Conservation (phyloP, 768 basidiomycete genomes). For the Serpula lacrymans region DNA sequence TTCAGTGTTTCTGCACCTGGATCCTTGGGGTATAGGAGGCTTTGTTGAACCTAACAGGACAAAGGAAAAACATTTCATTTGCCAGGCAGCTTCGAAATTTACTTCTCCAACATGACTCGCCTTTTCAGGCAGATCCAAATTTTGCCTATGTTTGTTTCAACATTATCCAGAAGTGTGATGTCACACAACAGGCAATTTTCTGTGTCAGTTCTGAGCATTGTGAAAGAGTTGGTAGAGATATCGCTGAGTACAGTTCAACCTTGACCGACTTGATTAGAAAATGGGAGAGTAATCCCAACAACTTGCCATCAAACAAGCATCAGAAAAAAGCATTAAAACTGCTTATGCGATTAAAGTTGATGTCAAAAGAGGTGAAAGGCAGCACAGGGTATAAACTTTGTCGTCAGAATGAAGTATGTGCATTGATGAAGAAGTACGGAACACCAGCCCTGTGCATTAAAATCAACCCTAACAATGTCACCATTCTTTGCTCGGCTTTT, state of each 20-base stretch:
- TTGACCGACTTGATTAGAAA: neutral
- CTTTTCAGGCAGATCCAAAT: slow-evolving; percentile 6
- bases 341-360: slow-evolving; percentile 17
- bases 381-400: slow-evolving; percentile 22
- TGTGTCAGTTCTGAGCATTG: too few relatives aligned
- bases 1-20: slow-evolving; percentile 10
- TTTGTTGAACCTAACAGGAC: slow-evolving; percentile 1
- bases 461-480: slow-evolving; percentile 41
- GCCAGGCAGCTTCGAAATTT: too few relatives aligned
- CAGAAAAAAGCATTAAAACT: neutral
- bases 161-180: slow-evolving; percentile 10
- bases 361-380: slow-evolving; percentile 18
- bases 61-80: too few relatives aligned
- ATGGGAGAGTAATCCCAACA: neutral
- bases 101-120: neutral
- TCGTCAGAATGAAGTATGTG: slow-evolving; percentile 37
- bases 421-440: slow-evolving; percentile 30
- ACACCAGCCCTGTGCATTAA: slow-evolving; percentile 41
- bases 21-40: slow-evolving; percentile 12
- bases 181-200: too few relatives aligned
- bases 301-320: neutral
- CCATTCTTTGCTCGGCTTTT: slow-evolving; percentile 31
- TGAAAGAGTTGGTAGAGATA: neutral
- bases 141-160: slow-evolving; percentile 17
- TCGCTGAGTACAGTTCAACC: too few relatives aligned